Conservation (phyloP, 2,329 filamentous ascomycete species). For the Clarireedia homoeocarpa region DNA sequence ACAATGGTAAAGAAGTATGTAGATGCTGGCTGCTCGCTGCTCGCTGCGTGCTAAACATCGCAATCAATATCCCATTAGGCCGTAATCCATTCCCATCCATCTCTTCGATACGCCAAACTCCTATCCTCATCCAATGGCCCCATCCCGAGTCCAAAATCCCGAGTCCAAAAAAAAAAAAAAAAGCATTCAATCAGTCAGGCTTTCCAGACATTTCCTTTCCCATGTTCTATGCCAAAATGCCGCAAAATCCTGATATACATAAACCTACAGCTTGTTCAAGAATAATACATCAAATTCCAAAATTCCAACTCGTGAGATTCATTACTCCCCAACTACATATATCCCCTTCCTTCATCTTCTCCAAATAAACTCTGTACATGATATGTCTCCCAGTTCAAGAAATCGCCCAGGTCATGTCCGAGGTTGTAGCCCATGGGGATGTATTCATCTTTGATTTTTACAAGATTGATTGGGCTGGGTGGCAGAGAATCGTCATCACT, state of each 20-base stretch:
- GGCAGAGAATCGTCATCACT: conserved; percentile 12
- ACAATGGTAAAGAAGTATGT: no score
- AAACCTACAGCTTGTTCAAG: neutral
- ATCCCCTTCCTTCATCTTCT: conserved; percentile 1
- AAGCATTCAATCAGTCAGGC: no score
- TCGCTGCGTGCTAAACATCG: no score
- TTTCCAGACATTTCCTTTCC: no score
- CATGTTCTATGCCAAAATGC: neutral
- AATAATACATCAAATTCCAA: neutral
- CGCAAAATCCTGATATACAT: neutral
- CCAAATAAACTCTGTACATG: conserved; percentile 15
- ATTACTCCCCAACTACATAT: neutral
- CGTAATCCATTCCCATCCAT: no score
- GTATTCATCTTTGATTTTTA: conserved; percentile 24
- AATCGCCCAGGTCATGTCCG: conserved; percentile 50
- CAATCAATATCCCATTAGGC: no score
- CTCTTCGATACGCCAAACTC: no score
- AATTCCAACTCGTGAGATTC: neutral
- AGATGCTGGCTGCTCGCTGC: no score
- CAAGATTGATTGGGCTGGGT: conserved; percentile 21
- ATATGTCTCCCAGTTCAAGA: conserved; percentile 44
- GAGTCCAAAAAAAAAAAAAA: no score
- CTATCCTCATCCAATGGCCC: no score
- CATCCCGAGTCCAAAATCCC: no score
- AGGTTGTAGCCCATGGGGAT: conserved; percentile 56